A percentile compares a stretch with the other conserved stretches of the same genome.
Evolutionary conservation across 495 filamentous ascomycete genomes (phyloP).

Genomic region (Terfezia boudieri): DNA sequence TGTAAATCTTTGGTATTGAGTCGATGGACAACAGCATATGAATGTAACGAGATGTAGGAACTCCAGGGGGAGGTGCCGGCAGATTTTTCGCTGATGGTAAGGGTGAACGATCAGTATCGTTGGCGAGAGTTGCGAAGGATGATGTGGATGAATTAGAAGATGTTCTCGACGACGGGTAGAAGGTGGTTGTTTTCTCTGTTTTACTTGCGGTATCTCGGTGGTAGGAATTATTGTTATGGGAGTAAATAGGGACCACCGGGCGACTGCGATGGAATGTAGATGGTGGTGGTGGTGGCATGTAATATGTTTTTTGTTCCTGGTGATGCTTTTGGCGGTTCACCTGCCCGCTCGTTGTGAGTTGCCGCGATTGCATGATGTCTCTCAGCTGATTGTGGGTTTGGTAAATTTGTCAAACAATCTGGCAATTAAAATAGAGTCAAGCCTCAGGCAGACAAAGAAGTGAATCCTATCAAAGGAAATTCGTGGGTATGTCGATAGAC

Average conservation of each 20-base stretch:
- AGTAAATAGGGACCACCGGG: background rate
- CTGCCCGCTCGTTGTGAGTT: too few relatives aligned
- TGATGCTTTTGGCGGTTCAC: too few relatives aligned
- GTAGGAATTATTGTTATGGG: background rate
- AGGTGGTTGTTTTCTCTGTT: background rate
- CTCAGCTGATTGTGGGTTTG: too few relatives aligned
- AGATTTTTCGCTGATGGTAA: background rate
- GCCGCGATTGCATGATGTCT: too few relatives aligned
- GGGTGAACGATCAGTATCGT: background rate
- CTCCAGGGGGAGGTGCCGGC: background rate
- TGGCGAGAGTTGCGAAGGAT: background rate
- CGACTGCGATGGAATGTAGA: background rate
- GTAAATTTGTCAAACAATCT: too few relatives aligned
- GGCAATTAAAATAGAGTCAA: too few relatives aligned
- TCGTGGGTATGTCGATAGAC: too few relatives aligned
- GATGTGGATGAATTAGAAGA: background rate
- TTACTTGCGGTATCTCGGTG: background rate
- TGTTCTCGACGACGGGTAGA: too few relatives aligned
- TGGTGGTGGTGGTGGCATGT: background rate
- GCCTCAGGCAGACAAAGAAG: too few relatives aligned
- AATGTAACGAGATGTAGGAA: conserved; percentile 14
- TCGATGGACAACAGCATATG: conserved; percentile 19
- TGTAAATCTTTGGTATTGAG: conserved; percentile 15
- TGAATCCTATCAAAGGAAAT: too few relatives aligned
- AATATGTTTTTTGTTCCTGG: background rate